A percentile compares a stretch with the other conserved stretches of the same genome.
phyloP scores from a whole-genome alignment of 2,329 filamentous ascomycete genomes.

The Phialophora tarda region DNA sequence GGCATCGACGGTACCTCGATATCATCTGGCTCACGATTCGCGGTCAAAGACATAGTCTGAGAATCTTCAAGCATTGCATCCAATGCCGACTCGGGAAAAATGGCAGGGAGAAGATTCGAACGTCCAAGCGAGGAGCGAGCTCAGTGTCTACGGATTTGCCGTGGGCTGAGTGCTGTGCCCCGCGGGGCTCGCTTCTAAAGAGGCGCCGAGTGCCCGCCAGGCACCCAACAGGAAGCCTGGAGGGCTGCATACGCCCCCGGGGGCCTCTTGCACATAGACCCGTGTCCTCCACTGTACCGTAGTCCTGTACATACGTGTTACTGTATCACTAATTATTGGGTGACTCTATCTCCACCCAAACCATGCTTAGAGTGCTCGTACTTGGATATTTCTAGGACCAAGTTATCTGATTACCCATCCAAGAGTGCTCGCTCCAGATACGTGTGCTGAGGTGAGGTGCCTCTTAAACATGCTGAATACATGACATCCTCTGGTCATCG shows the following conservation, averaged over 20 bases:
- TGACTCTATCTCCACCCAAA: no score
- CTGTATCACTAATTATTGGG: no score
- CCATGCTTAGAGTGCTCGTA: no score
- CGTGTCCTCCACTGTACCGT: not conserved
- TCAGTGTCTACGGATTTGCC: not conserved
- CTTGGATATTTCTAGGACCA: not conserved
- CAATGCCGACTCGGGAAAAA: not conserved
- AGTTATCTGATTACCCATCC: not conserved
- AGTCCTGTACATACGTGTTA: no score
- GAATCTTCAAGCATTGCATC: not conserved
- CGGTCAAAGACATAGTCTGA: not conserved
- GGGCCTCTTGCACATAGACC: not conserved
- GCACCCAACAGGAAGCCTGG: not conserved
- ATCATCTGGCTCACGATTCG: not conserved
- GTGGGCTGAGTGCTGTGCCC: not conserved
- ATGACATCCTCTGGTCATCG: not conserved
- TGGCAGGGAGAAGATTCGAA: not conserved
- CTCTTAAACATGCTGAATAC: not conserved
- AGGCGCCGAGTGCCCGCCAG: conserved; percentile 9
- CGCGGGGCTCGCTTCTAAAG: not conserved
- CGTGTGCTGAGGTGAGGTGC: not conserved
- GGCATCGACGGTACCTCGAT: not conserved
- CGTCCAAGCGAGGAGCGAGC: not conserved
- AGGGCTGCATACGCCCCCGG: not conserved
- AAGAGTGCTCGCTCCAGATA: not conserved